phyloP scores from a whole-genome alignment of 192 early-diverging fungal species.

The Rhizoclosmatium sp. region DNA sequence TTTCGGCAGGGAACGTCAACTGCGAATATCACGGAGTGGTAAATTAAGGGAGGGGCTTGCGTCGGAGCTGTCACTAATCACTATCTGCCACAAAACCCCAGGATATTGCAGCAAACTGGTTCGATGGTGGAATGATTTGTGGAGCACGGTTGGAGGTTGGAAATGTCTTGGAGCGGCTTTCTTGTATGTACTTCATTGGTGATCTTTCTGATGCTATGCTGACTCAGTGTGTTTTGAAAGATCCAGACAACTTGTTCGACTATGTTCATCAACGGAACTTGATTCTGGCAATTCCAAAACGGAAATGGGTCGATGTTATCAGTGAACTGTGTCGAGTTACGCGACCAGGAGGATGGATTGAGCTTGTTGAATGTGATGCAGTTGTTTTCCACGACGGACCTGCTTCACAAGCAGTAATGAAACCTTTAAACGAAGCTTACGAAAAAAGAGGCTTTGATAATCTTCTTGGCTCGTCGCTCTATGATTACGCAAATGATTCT shows the following conservation, averaged over 20 bases:
- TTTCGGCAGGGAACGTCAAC: not conserved
- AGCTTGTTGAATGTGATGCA: constrained; percentile 49
- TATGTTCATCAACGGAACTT: constrained; percentile 57
- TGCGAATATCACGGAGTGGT: constrained; percentile 13
- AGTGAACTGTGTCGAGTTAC: constrained; percentile 58
- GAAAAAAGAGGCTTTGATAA: constrained; percentile 1
- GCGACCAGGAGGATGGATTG: constrained; percentile 60
- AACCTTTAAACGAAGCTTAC: not conserved
- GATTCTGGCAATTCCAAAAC: constrained; percentile 43
- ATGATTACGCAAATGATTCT: not conserved
- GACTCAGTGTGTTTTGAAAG: not conserved
- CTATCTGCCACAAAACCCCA: not conserved
- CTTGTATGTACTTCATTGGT: not conserved
- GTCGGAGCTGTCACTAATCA: not conserved
- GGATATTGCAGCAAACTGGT: constrained; percentile 17
- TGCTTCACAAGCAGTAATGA: not conserved
- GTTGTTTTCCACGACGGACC: constrained; percentile 1
- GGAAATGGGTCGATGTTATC: constrained; percentile 51
- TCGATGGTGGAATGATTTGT: not conserved
- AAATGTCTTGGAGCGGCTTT: constrained; percentile 28
- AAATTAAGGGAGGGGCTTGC: not conserved
- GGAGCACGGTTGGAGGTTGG: not conserved
- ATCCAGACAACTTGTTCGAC: constrained; percentile 58
- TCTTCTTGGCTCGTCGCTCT: not conserved
- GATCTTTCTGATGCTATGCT: not conserved